Conservation (phyloP, 768 basidiomycete species). For the Auricularia cornea region DNA sequence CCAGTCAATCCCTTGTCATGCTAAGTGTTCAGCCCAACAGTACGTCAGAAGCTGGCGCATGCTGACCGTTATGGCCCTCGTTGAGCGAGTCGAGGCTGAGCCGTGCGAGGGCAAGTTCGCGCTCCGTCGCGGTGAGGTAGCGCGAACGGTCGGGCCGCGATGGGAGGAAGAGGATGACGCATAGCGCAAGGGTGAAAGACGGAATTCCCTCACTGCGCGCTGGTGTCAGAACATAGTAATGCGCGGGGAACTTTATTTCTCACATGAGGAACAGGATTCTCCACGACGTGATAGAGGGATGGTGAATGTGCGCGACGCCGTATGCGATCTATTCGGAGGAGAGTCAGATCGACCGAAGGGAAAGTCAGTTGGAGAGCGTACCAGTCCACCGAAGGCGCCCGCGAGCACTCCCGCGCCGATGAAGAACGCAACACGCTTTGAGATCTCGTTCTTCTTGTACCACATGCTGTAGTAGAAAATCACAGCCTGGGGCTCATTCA, state of each 20-base stretch:
- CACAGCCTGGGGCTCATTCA: slow-evolving; percentile 9
- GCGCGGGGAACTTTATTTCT: slow-evolving; percentile 11
- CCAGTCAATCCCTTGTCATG: slow-evolving; percentile 24
- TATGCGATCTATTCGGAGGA: slow-evolving; percentile 8
- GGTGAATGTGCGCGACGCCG: slow-evolving; percentile 20
- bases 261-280: slow-evolving; percentile 30
- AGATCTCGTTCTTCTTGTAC: slow-evolving; percentile 21
- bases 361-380: neutral
- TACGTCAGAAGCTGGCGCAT: too few species aligned
- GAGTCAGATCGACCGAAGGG: neutral
- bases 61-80: slow-evolving; percentile 8
- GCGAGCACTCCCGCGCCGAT: slow-evolving; percentile 26
- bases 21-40: too few species aligned
- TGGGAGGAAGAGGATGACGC: slow-evolving; percentile 30
- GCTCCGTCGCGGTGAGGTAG: slow-evolving; percentile 28
- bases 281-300: slow-evolving; percentile 10
- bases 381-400: slow-evolving; percentile 7
- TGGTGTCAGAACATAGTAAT: neutral
- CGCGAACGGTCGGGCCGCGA: slow-evolving; percentile 24
- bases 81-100: slow-evolving; percentile 20
- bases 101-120: slow-evolving; percentile 25
- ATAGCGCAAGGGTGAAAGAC: slow-evolving; percentile 26
- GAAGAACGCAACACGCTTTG: slow-evolving; percentile 31
- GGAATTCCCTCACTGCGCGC: slow-evolving; percentile 19
- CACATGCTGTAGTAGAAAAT: slow-evolving; percentile 9